phyloP scores from a whole-genome alignment of 2,329 filamentous ascomycete species.

The Paecilomyces dactylethromorphus region DNA sequence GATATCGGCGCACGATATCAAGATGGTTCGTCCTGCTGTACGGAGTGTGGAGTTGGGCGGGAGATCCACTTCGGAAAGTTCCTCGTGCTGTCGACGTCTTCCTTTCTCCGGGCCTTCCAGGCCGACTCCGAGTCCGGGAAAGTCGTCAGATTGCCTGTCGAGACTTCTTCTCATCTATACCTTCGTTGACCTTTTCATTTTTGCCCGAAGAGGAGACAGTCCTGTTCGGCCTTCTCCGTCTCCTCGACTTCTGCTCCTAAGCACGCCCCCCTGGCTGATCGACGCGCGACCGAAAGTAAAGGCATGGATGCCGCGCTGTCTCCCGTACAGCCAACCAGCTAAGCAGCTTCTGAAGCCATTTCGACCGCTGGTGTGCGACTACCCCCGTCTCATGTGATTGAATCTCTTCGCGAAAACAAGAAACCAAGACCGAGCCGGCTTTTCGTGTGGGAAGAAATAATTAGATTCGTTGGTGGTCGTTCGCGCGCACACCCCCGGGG shows the following conservation, averaged over 20 bases:
- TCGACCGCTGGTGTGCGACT: constrained; percentile 4
- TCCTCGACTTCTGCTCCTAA: background rate
- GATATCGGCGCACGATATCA: background rate
- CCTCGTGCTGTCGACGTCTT: background rate
- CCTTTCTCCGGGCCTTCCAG: background rate
- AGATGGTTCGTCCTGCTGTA: background rate
- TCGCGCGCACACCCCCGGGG: background rate
- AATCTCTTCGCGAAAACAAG: background rate
- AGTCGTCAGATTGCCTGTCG: background rate
- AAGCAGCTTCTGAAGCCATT: constrained; percentile 9
- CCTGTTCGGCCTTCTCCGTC: background rate
- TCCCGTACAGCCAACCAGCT: constrained; percentile 14
- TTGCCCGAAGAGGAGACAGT: background rate
- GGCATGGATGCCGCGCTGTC: constrained; percentile 13
- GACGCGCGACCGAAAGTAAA: constrained; percentile 1
- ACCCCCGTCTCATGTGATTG: constrained; percentile 13
- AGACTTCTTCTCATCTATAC: background rate
- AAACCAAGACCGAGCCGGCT: background rate
- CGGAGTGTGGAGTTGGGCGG: background rate
- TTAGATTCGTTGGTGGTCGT: background rate
- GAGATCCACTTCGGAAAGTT: background rate
- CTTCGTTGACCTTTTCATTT: background rate
- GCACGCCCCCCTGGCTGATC: background rate
- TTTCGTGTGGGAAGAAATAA: background rate
- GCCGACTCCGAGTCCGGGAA: background rate